These are phyloP conservation scores for Vanrija humicola DNA, from an alignment of 1,284 basidiomycete genomes.

Conservation along the genomic window DNA sequence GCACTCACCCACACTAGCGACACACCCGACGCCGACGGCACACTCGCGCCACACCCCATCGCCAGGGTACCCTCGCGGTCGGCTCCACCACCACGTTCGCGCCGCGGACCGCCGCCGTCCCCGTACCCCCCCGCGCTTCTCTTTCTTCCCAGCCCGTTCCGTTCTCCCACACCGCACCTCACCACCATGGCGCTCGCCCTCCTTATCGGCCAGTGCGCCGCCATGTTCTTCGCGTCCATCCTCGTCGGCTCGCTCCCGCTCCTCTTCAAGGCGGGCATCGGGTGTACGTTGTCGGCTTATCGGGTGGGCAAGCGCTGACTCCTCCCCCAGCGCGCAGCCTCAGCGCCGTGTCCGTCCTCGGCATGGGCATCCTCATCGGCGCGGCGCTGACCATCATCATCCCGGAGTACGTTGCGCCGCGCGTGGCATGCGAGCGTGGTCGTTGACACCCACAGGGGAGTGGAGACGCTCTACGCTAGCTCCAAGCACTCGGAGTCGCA, in stretches of 20 bases:
- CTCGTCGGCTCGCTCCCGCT: conserved; percentile 69
- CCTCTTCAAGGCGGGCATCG: conserved; percentile 59
- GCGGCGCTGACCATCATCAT: conserved; percentile 86
- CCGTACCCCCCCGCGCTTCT: too few species aligned
- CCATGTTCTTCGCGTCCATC: conserved; percentile 71
- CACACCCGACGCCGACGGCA: too few species aligned
- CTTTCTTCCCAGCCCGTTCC: too few species aligned
- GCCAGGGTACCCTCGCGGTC: not conserved
- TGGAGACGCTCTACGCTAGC: conserved; percentile 43
- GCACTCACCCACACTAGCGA: too few species aligned
- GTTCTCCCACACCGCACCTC: not conserved
- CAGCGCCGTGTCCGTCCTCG: conserved; percentile 62
- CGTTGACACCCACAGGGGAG: conserved; percentile 35
- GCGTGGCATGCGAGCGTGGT: not conserved
- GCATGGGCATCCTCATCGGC: conserved; percentile 80
- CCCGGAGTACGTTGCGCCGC: conserved; percentile 64
- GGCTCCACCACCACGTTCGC: not conserved
- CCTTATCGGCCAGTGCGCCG: conserved; percentile 60
- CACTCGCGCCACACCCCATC: too few species aligned
- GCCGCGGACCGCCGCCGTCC: too few species aligned
- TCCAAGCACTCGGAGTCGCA: conserved; percentile 48
- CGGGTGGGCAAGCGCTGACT: not conserved
- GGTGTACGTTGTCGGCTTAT: conserved; percentile 57
- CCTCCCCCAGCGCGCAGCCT: conserved; percentile 53
- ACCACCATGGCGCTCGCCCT: conserved; percentile 44